phyloP scores from a whole-genome alignment of 805 yeast species.

The Helenozyma baotianmanensis region DNA sequence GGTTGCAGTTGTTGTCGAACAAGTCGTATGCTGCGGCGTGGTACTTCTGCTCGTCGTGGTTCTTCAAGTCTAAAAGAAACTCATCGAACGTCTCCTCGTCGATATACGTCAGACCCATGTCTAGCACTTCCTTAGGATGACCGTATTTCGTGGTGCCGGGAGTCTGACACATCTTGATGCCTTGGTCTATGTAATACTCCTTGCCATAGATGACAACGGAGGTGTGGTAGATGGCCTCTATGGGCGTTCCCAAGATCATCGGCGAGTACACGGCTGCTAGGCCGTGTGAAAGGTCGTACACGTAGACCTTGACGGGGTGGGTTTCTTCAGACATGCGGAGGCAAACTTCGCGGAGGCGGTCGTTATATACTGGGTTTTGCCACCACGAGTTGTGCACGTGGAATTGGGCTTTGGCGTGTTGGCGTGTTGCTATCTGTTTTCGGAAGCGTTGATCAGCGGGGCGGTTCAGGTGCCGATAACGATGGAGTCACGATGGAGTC shows the following conservation, averaged over 20 bases:
- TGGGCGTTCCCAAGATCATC: conserved; percentile 45
- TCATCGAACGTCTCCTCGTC: conserved; percentile 51
- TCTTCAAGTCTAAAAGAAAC: conserved; percentile 45
- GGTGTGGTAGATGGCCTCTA: conserved; percentile 69
- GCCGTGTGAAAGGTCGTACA: conserved; percentile 62
- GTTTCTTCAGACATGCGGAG: conserved; percentile 15
- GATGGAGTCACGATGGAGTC: too few relatives aligned
- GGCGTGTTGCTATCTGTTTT: too few relatives aligned
- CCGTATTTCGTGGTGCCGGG: conserved; percentile 63
- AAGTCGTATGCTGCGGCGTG: conserved; percentile 48
- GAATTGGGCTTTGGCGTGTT: too few relatives aligned
- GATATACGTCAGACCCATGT: conserved; percentile 50
- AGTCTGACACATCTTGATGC: conserved; percentile 35
- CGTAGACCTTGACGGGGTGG: conserved; percentile 48
- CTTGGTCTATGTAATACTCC: conserved; percentile 59
- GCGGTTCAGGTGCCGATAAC: too few relatives aligned
- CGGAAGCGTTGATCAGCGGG: too few relatives aligned
- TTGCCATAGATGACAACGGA: conserved; percentile 49
- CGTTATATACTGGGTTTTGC: too few relatives aligned
- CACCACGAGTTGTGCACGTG: too few relatives aligned
- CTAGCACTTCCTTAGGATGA: conserved; percentile 46
- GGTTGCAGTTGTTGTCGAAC: conserved; percentile 64
- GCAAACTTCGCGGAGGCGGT: background rate
- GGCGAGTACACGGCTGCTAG: conserved; percentile 50
- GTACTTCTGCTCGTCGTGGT: conserved; percentile 37